A percentile compares a stretch with the other conserved stretches of the same genome.
Conservation (phyloP, 179 eudicot genomes). For the Sideroxylon spinosum region DNA sequence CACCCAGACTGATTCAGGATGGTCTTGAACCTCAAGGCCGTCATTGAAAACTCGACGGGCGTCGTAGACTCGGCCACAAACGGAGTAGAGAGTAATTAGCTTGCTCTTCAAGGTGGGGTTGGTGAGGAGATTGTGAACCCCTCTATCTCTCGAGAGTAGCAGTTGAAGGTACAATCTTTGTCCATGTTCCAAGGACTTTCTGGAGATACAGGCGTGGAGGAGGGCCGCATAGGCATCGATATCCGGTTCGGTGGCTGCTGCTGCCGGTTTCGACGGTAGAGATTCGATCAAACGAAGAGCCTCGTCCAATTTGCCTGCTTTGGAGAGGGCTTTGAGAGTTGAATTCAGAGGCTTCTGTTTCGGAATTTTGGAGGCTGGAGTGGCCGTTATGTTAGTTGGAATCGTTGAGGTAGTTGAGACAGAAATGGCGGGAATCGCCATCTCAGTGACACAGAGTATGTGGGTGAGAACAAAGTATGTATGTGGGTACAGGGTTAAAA, state of each 20-base stretch:
- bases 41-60: slow-evolving; percentile 31
- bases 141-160: slow-evolving; percentile 16
- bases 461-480: no score
- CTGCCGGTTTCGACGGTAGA: slow-evolving; percentile 10
- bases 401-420: slow-evolving; percentile 21
- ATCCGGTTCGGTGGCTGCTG: slow-evolving; percentile 1
- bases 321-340: slow-evolving; percentile 34
- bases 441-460: not conserved
- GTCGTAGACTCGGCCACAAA: slow-evolving; percentile 27
- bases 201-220: slow-evolving; percentile 37
- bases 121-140: slow-evolving; percentile 10
- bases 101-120: slow-evolving; percentile 27
- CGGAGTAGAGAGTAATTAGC: slow-evolving; percentile 41
- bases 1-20: slow-evolving; percentile 29
- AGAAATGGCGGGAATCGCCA: slow-evolving; percentile 27
- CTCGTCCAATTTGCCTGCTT: slow-evolving; percentile 34
- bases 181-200: slow-evolving; percentile 35
- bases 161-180: slow-evolving; percentile 33
- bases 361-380: slow-evolving; percentile 14
- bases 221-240: slow-evolving; percentile 24
- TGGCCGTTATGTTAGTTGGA: slow-evolving; percentile 22
- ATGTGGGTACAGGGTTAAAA: no score
- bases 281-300: slow-evolving; percentile 32
- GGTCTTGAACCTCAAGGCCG: not conserved
- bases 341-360: slow-evolving; percentile 20